Percentiles rank a stretch among this genome's conserved stretches.
These are phyloP conservation scores for Cornus suecica DNA, from an alignment of 148 eudicot genomes.

Conservation along the genomic window DNA sequence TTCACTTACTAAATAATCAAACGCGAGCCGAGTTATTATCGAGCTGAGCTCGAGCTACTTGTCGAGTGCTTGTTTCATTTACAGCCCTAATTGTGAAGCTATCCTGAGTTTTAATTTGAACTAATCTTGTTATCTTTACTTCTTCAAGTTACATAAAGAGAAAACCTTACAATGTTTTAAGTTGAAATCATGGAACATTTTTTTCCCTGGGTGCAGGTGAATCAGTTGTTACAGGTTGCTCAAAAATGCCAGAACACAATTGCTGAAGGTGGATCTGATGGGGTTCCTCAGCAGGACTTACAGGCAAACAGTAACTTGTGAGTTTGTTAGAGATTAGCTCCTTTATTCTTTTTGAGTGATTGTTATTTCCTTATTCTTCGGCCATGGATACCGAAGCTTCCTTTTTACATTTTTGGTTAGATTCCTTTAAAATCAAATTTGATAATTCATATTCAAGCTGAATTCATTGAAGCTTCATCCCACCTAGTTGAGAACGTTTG, in stretches of 20 bases:
- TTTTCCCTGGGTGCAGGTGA: constrained; percentile 63
- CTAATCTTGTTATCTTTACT: background rate
- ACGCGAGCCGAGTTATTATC: no score
- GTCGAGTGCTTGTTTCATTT: no score
- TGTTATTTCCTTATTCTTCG: background rate
- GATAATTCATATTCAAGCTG: background rate
- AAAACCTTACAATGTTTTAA: background rate
- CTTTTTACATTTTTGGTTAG: background rate
- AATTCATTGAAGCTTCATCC: background rate
- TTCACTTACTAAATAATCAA: no score
- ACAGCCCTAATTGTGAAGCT: no score
- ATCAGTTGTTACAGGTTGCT: constrained; percentile 84
- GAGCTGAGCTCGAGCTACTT: no score
- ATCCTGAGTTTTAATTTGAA: background rate
- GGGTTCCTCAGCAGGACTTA: constrained; percentile 70
- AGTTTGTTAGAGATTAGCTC: constrained; percentile 20
- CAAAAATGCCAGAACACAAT: constrained; percentile 89
- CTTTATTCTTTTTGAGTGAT: background rate
- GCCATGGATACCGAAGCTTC: no score
- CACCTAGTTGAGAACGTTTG: background rate
- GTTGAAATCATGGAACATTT: background rate
- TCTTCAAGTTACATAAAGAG: background rate
- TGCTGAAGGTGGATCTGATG: constrained; percentile 74
- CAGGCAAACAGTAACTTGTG: constrained; percentile 84
- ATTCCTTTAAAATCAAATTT: background rate